phyloP scores from a whole-genome alignment of 495 filamentous ascomycete species.

The Cairneyella variabilis region DNA sequence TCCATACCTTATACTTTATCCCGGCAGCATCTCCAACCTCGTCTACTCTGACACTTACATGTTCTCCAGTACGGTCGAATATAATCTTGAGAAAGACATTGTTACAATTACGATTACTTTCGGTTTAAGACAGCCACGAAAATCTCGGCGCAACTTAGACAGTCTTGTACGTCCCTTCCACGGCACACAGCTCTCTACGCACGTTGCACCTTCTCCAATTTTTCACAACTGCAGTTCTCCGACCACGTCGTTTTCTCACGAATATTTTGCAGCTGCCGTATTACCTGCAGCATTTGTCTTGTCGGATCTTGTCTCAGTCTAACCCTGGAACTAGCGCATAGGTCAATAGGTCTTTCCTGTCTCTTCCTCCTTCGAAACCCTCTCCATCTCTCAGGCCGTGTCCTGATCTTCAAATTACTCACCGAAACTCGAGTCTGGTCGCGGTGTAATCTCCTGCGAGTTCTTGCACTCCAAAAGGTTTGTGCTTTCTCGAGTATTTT shows the following conservation, averaged over 20 bases:
- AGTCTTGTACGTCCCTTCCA: not conserved
- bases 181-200: not conserved
- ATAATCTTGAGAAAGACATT: slow-evolving; percentile 3
- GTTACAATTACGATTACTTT: slow-evolving; percentile 8
- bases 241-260: slow-evolving; percentile 20
- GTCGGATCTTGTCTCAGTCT: slow-evolving; percentile 18
- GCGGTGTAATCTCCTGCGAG: not conserved
- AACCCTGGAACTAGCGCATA: slow-evolving; percentile 19
- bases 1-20: not conserved
- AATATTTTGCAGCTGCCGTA: slow-evolving; percentile 23
- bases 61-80: not conserved
- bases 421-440: not conserved
- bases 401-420: not conserved
- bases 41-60: slow-evolving; percentile 1
- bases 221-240: slow-evolving; percentile 16
- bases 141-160: slow-evolving; percentile 1
- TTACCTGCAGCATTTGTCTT: slow-evolving; percentile 23
- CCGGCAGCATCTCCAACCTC: not conserved
- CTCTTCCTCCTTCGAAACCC: not conserved
- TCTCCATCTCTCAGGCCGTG: not conserved
- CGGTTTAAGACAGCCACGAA: not conserved
- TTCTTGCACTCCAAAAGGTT: not conserved
- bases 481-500: not conserved
- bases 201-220: slow-evolving; percentile 16
- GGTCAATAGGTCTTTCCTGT: slow-evolving; percentile 4